Conservation (phyloP, 75 land plant genomes). For the Larix kaempferi region DNA sequence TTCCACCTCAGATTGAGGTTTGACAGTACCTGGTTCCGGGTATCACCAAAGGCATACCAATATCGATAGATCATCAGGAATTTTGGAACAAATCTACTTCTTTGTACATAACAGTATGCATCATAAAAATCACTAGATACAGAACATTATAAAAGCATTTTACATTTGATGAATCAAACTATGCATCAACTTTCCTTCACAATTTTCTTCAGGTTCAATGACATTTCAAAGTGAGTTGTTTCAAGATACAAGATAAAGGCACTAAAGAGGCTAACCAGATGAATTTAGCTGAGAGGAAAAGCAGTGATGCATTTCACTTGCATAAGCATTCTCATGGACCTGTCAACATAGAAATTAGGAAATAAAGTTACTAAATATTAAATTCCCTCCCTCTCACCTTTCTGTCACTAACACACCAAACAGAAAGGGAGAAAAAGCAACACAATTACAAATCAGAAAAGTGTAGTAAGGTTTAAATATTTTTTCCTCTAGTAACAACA, state of each 20-base stretch:
- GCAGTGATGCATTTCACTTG: slow-evolving; percentile 86
- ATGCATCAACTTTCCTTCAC: not conserved
- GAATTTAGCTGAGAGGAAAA: slow-evolving; percentile 57
- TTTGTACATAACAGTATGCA: not conserved
- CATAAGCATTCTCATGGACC: slow-evolving; percentile 98
- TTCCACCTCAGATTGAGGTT: slow-evolving; percentile 4
- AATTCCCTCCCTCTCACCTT: not conserved
- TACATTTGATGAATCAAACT: not conserved
- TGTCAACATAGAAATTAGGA: slow-evolving; percentile 22
- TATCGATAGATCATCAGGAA: not conserved
- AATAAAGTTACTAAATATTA: not conserved
- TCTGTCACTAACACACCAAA: not conserved
- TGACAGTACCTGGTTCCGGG: not conserved
- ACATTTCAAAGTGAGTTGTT: not conserved
- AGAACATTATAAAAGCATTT: not conserved
- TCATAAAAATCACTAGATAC: not conserved
- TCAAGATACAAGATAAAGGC: slow-evolving; percentile 5
- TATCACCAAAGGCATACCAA: slow-evolving; percentile 1
- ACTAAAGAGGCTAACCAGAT: slow-evolving; percentile 42
- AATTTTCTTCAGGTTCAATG: not conserved
- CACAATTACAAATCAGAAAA: not conserved
- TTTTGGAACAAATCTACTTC: not conserved
- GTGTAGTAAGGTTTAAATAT: no score
- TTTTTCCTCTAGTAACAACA: no score
- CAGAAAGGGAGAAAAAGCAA: not conserved